Evolutionary conservation across 768 basidiomycete genomes (phyloP).

Genomic region (Tricholoma flavovirens): DNA sequence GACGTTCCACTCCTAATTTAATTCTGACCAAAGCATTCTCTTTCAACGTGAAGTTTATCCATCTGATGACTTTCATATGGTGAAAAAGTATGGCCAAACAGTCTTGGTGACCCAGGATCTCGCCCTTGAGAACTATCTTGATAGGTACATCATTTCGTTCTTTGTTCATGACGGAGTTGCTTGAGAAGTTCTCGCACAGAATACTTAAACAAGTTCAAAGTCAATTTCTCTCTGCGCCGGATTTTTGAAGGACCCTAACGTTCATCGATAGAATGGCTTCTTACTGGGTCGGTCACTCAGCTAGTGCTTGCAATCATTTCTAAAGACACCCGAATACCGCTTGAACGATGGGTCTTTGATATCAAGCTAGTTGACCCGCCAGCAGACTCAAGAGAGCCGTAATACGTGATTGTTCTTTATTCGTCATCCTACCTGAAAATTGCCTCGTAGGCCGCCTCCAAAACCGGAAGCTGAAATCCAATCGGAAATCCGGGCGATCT

Average conservation of each 20-base stretch:
- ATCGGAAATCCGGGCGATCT: slow-evolving; percentile 93
- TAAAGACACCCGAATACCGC: slow-evolving; percentile 83
- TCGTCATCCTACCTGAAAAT: slow-evolving; percentile 4
- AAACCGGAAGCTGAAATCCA: slow-evolving; percentile 89
- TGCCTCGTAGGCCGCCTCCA: slow-evolving; percentile 36
- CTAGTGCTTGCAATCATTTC: slow-evolving; percentile 95
- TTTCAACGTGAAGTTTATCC: slow-evolving; percentile 98
- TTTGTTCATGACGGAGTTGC: not conserved
- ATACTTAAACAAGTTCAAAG: slow-evolving; percentile 91
- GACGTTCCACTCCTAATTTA: slow-evolving; percentile 8
- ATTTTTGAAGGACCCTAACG: not conserved
- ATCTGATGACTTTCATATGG: slow-evolving; percentile 98
- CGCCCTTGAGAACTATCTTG: slow-evolving; percentile 89
- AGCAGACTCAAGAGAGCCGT: slow-evolving; percentile 45
- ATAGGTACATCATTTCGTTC: slow-evolving; percentile 41
- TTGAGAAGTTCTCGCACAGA: slow-evolving; percentile 32
- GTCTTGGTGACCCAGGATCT: slow-evolving; percentile 93
- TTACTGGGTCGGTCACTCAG: slow-evolving; percentile 88
- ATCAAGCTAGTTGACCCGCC: slow-evolving; percentile 75
- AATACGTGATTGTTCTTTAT: slow-evolving; percentile 22
- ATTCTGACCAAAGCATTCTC: slow-evolving; percentile 57
- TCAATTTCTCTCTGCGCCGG: slow-evolving; percentile 32
- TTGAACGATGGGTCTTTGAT: slow-evolving; percentile 99
- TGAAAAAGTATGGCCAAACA: slow-evolving; percentile 97
- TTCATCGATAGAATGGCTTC: slow-evolving; percentile 73